phyloP scores from a whole-genome alignment of 2,329 filamentous ascomycete species.

The Fusarium virguliforme region DNA sequence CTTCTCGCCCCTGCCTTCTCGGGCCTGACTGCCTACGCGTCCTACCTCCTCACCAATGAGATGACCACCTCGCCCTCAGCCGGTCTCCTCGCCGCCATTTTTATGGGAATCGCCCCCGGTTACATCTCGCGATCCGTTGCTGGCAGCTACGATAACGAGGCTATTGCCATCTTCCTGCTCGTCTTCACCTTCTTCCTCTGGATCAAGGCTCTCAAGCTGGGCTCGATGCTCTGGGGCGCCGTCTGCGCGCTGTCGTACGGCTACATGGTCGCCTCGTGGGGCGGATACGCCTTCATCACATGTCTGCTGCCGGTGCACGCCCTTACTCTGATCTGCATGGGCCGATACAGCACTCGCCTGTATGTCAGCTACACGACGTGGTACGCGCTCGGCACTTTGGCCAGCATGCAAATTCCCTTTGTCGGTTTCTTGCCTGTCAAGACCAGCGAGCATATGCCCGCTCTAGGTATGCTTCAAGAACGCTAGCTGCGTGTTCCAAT shows the following conservation, averaged over 20 bases:
- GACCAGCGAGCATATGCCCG: constrained; percentile 99
- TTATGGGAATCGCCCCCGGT: constrained; percentile 97
- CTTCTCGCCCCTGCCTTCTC: constrained; percentile 96
- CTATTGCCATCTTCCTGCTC: constrained; percentile 98
- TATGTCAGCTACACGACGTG: constrained; percentile 99
- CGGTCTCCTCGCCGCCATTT: constrained; percentile 91
- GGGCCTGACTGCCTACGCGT: constrained; percentile 90
- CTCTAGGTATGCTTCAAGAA: constrained; percentile 75
- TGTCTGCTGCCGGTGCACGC: constrained; percentile 95
- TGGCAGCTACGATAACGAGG: constrained; percentile 99
- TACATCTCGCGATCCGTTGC: constrained; percentile 99
- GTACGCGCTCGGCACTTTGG: constrained; percentile 96
- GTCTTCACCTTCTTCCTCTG: constrained; percentile 99
- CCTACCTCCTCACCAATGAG: constrained; percentile 96
- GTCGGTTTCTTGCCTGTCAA: constrained; percentile 97
- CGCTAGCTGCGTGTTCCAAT: neutral
- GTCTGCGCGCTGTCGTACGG: constrained; percentile 97
- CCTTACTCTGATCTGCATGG: constrained; percentile 96
- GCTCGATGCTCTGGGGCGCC: constrained; percentile 96
- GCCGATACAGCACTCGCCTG: constrained; percentile 91
- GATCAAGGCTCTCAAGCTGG: constrained; percentile 98
- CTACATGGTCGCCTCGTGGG: constrained; percentile 99
- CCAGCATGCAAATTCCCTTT: constrained; percentile 99
- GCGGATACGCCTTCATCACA: constrained; percentile 99
- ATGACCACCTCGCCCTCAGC: constrained; percentile 97